A percentile compares a stretch with the other conserved stretches of the same genome.
These are phyloP conservation scores for Boletus tomentosulus DNA, from an alignment of 768 basidiomycete genomes.

Conservation along the genomic window DNA sequence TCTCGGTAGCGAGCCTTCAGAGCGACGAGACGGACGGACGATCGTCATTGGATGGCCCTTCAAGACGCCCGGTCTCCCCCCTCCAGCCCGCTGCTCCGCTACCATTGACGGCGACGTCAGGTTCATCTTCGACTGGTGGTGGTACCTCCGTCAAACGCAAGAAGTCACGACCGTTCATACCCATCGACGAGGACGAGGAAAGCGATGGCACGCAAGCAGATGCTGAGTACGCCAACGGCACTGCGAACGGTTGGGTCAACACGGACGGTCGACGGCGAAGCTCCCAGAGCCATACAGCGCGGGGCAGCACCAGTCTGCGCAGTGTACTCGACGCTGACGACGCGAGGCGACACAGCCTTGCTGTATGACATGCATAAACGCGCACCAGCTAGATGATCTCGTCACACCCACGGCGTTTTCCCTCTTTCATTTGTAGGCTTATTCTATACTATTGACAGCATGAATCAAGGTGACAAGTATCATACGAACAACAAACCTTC, in stretches of 20 bases:
- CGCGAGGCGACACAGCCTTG: conserved; percentile 63
- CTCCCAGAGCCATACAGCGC: conserved; percentile 15
- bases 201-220: conserved; percentile 72
- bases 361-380: conserved; percentile 41
- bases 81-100: conserved; percentile 31
- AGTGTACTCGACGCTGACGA: conserved; percentile 44
- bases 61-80: conserved; percentile 31
- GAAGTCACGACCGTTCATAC: conserved; percentile 47
- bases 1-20: conserved; percentile 30
- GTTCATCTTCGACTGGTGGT: conserved; percentile 25
- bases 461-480: conserved; percentile 18
- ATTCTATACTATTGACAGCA: conserved; percentile 34
- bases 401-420: conserved; percentile 15
- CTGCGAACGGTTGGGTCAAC: conserved; percentile 44
- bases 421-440: conserved; percentile 25
- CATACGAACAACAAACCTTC: conserved; percentile 20
- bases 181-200: conserved; percentile 50
- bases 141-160: conserved; percentile 41
- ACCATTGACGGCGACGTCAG: conserved; percentile 36
- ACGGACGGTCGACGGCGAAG: conserved; percentile 53
- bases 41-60: conserved; percentile 35
- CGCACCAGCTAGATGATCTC: conserved; percentile 7
- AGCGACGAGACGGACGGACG: conserved; percentile 39
- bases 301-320: conserved; percentile 26
- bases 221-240: conserved; percentile 52